Evolutionary conservation across 805 yeast genomes (phyloP).

Genomic region (Metschnikowia colocasiae): DNA sequence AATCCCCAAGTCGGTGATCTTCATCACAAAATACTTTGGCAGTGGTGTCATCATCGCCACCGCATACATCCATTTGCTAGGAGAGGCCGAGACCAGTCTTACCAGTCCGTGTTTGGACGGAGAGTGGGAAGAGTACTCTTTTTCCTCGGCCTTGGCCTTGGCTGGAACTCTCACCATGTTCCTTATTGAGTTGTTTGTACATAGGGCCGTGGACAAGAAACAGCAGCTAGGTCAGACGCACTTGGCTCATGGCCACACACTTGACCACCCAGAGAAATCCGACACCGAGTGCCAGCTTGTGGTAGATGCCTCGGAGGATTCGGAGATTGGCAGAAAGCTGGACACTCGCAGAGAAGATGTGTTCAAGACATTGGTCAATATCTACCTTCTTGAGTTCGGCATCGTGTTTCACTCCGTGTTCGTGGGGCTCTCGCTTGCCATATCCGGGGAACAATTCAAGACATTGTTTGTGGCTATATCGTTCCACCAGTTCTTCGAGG

Average conservation of each 20-base stretch:
- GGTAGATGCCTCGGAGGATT: background rate
- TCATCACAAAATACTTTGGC: slow-evolving; percentile 29
- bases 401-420: slow-evolving; percentile 33
- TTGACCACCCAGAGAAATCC: background rate
- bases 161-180: slow-evolving; percentile 31
- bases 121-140: slow-evolving; percentile 25
- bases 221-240: background rate
- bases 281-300: background rate
- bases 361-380: slow-evolving; percentile 11
- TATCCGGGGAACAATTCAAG: slow-evolving; percentile 28
- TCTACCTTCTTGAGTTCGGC: slow-evolving; percentile 28
- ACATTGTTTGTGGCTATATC: slow-evolving; percentile 28
- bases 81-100: slow-evolving; percentile 27
- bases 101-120: slow-evolving; percentile 29
- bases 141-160: slow-evolving; percentile 32
- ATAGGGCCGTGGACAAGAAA: slow-evolving; percentile 9
- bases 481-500: slow-evolving; percentile 33
- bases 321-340: background rate
- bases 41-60: slow-evolving; percentile 37
- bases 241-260: background rate
- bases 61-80: slow-evolving; percentile 33
- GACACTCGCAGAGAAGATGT: slow-evolving; percentile 9
- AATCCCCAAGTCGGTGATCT: slow-evolving; percentile 27
- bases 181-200: slow-evolving; percentile 24
- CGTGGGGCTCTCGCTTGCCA: slow-evolving; percentile 32